phyloP scores from a whole-genome alignment of 2,329 filamentous ascomycete species.

The Trichoderma hamatum region DNA sequence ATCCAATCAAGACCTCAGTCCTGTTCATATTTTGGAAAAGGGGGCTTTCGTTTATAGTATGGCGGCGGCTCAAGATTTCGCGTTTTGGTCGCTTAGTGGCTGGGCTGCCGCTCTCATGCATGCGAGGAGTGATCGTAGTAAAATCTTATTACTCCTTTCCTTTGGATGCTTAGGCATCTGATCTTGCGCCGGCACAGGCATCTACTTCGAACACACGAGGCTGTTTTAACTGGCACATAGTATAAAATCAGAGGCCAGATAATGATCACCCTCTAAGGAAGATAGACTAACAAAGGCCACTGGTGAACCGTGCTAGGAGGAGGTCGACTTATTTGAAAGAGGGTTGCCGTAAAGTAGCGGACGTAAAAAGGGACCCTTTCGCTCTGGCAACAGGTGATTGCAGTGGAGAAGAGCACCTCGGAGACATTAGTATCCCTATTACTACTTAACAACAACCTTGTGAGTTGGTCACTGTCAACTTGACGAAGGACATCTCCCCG shows the following conservation, averaged over 20 bases:
- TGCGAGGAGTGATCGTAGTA: background rate
- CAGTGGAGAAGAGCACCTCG: background rate
- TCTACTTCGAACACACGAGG: background rate
- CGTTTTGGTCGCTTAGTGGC: background rate
- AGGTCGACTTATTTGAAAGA: background rate
- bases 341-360: background rate
- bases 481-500: background rate
- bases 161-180: background rate
- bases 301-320: conserved; percentile 13
- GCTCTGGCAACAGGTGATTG: background rate
- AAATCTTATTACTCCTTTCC: background rate
- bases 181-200: background rate
- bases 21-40: background rate
- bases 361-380: background rate
- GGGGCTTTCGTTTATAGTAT: background rate
- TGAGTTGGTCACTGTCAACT: background rate
- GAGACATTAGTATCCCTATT: conserved; percentile 3
- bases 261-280: background rate
- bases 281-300: background rate
- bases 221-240: background rate
- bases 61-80: background rate
- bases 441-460: background rate
- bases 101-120: background rate
- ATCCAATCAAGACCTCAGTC: background rate
- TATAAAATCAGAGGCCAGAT: background rate